Evolutionary conservation across 305 asterid species (phyloP).

Genomic region (Solanum chacoense): DNA sequence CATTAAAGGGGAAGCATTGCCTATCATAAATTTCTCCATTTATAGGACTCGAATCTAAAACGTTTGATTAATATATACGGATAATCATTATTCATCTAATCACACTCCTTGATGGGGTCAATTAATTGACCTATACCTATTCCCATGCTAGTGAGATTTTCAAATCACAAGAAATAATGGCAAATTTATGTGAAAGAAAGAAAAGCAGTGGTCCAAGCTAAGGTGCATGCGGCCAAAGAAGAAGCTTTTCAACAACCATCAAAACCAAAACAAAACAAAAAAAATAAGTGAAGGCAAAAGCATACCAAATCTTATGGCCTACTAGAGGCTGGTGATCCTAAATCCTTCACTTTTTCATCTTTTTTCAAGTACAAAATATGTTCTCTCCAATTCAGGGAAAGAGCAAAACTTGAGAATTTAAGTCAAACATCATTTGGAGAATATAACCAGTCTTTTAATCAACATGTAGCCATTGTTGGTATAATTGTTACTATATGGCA

Average conservation of each 20-base stretch:
- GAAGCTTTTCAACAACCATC: neutral
- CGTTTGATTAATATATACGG: rapidly evolving
- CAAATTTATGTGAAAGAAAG: neutral
- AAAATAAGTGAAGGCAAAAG: neutral
- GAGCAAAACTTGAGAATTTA: neutral
- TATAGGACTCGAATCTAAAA: neutral
- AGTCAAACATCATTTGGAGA: neutral
- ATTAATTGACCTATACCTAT: neutral
- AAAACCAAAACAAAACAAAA: neutral
- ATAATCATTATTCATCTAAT: neutral
- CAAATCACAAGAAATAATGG: neutral
- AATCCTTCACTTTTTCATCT: neutral
- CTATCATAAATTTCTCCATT: rapidly evolving
- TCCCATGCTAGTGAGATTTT: neutral
- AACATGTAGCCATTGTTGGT: neutral
- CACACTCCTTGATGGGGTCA: neutral
- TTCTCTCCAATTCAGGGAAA: neutral
- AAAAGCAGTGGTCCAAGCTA: neutral
- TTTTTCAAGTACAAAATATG: neutral
- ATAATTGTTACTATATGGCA: neutral
- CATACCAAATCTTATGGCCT: neutral
- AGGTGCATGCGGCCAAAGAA: neutral
- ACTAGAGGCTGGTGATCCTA: neutral
- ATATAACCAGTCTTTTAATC: neutral
- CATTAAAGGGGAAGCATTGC: neutral